phyloP scores from a whole-genome alignment of 306 rosid genomes.

The Hylodesmum podocarpum region DNA sequence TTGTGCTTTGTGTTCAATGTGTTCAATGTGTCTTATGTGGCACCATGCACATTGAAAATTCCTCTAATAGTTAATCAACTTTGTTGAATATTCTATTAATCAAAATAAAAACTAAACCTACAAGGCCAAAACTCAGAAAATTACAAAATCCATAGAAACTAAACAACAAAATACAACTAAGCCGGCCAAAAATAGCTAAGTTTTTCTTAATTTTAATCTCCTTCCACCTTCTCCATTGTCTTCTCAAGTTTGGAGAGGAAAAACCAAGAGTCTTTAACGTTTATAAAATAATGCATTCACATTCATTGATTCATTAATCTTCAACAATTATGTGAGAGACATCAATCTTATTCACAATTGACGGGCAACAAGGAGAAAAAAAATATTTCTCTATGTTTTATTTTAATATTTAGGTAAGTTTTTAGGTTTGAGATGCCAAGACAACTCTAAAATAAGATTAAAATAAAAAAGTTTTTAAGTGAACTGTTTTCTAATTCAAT shows the following conservation, averaged over 20 bases:
- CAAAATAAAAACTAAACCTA: not conserved
- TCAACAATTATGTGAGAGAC: not conserved
- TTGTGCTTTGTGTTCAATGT: not conserved
- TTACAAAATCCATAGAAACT: not conserved
- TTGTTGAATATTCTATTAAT: not conserved
- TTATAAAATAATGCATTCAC: not conserved
- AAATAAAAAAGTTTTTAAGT: too few relatives aligned
- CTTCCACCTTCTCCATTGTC: not conserved
- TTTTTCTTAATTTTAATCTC: not conserved
- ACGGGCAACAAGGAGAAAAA: not conserved
- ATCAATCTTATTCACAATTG: not conserved
- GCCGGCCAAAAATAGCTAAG: not conserved
- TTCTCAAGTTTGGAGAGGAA: not conserved
- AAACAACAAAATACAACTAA: not conserved
- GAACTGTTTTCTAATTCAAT: too few relatives aligned
- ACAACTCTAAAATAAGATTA: too few relatives aligned
- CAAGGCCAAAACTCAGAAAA: not conserved
- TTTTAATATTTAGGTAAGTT: not conserved
- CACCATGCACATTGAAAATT: not conserved
- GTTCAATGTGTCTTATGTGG: not conserved
- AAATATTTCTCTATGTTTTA: not conserved
- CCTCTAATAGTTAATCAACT: conserved; percentile 6
- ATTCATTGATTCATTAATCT: not conserved
- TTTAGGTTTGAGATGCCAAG: not conserved
- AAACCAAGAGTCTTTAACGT: not conserved